Conservation (phyloP, 1,284 basidiomycete species). For the Microstroma glucosiphilum region DNA sequence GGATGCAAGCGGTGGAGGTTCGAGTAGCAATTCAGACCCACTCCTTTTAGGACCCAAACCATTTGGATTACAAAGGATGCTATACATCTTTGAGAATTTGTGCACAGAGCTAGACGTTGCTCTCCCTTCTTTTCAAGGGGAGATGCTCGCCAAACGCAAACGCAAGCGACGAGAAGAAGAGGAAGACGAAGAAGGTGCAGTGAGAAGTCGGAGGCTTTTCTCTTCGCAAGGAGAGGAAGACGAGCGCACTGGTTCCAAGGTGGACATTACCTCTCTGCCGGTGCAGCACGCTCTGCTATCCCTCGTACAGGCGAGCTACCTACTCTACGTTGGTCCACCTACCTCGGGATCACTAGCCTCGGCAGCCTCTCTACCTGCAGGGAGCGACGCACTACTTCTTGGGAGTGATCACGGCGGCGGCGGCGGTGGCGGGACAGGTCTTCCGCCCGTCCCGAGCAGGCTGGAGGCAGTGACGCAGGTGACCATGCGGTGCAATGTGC, state of each 20-base stretch:
- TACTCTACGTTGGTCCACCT: neutral
- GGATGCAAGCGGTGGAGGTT: neutral
- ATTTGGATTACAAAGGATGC: conserved; percentile 1
- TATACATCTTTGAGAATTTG: conserved; percentile 1
- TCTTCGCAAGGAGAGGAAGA: neutral
- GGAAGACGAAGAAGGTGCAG: neutral
- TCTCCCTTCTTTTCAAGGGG: neutral
- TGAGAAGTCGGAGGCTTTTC: neutral
- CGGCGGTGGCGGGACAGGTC: neutral
- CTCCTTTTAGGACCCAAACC: neutral
- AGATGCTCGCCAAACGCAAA: neutral
- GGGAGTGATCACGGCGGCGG: neutral
- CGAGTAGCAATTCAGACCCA: neutral
- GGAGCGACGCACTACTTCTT: too few species aligned
- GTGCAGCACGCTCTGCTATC: neutral
- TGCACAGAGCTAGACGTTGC: conserved; percentile 3
- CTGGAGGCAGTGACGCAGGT: neutral
- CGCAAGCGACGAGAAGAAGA: neutral
- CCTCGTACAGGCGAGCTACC: neutral
- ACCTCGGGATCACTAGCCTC: neutral
- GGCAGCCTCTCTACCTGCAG: neutral
- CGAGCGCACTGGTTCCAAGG: neutral
- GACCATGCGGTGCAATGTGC: neutral
- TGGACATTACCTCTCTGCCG: neutral
- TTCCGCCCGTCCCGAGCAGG: neutral